These are phyloP conservation scores for Boletellus ananiceps DNA, from an alignment of 768 basidiomycete genomes.

Conservation along the genomic window DNA sequence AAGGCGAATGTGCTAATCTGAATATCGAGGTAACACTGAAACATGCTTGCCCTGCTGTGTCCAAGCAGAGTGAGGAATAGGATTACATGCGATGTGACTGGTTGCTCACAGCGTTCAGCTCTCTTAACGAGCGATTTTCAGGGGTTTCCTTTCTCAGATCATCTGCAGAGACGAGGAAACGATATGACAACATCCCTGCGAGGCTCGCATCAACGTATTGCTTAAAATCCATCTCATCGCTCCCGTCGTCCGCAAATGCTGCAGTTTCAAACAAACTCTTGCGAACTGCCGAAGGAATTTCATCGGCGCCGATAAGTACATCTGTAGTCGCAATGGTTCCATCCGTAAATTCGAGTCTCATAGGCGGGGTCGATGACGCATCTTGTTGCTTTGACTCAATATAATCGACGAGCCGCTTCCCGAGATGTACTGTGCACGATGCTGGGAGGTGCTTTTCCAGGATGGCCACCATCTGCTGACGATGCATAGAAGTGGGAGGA, in stretches of 20 bases:
- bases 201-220: constrained; percentile 31
- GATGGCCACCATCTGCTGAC: constrained; percentile 19
- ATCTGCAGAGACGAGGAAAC: constrained; percentile 35
- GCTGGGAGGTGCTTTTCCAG: constrained; percentile 17
- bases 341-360: constrained; percentile 13
- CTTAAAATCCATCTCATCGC: not conserved
- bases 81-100: too few relatives aligned
- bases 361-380: constrained; percentile 26
- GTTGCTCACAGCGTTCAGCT: too few relatives aligned
- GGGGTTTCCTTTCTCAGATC: constrained; percentile 24
- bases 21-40: not conserved
- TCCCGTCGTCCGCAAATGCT: constrained; percentile 1
- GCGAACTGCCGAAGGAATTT: constrained; percentile 32
- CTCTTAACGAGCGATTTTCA: constrained; percentile 17
- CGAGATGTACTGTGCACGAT: constrained; percentile 14
- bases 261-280: constrained; percentile 17
- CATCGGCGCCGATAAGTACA: constrained; percentile 45
- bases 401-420: constrained; percentile 22
- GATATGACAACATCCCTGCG: constrained; percentile 40
- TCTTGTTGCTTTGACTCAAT: constrained; percentile 1
- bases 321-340: constrained; percentile 30
- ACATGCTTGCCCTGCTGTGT: constrained; percentile 8
- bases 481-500: constrained; percentile 14
- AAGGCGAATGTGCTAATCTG: not conserved
- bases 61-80: constrained; percentile 8